Conservation (phyloP, 305 asterid genomes). For the Stenogyne calaminthoides region DNA sequence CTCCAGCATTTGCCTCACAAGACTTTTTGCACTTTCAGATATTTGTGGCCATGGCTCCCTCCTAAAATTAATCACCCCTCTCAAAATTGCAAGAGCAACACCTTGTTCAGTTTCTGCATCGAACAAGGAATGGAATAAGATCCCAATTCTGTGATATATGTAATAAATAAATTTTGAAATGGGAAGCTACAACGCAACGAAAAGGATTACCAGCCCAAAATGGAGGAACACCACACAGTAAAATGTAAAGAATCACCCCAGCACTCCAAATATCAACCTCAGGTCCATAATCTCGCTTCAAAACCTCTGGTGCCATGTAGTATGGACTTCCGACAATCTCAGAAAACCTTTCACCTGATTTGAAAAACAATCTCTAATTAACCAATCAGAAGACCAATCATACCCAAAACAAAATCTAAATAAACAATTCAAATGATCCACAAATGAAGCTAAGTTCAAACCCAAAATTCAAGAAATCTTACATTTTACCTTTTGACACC, state of each 20-base stretch:
- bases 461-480: background rate
- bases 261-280: conserved; percentile 95
- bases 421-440: background rate
- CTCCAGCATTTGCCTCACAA: conserved; percentile 82
- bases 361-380: background rate
- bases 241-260: conserved; percentile 82
- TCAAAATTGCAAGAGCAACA: conserved; percentile 81
- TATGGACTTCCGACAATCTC: conserved; percentile 97
- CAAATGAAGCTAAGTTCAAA: background rate
- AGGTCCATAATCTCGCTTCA: conserved; percentile 85
- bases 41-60: conserved; percentile 96
- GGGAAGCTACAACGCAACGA: background rate
- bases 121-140: conserved; percentile 5
- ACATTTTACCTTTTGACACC: background rate
- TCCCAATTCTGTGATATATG: background rate
- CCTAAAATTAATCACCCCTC: conserved; percentile 81
- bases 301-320: conserved; percentile 91
- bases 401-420: background rate
- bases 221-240: conserved; percentile 94
- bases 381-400: background rate
- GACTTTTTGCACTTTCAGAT: conserved; percentile 79
- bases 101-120: conserved; percentile 86
- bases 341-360: conserved; percentile 74
- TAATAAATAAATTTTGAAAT: background rate
- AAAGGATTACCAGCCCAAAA: conserved; percentile 80